A percentile compares a stretch with the other conserved stretches of the same genome.
Conservation (phyloP, 805 yeast species). For the Kluyveromyces wickerhamii region DNA sequence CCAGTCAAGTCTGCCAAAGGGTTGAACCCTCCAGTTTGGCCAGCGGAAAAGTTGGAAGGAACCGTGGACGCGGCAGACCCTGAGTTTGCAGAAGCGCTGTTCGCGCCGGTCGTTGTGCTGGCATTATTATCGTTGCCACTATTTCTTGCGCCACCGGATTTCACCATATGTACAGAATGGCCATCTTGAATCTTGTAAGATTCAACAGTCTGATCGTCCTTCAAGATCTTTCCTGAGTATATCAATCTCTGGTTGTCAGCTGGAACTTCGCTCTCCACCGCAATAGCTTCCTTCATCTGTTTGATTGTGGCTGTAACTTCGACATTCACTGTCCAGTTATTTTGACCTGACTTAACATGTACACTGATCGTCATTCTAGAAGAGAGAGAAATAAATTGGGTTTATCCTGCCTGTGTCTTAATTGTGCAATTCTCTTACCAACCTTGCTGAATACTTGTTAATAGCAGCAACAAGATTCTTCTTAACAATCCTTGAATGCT, state of each 20-base stretch:
- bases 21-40: conserved; percentile 73
- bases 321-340: conserved; percentile 61
- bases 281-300: conserved; percentile 61
- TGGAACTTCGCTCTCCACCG: conserved; percentile 55
- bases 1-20: conserved; percentile 90
- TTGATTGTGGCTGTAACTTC: conserved; percentile 47
- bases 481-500: too few species aligned
- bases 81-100: conserved; percentile 15
- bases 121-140: conserved; percentile 4
- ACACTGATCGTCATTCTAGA: conserved; percentile 22
- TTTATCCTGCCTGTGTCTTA: too few species aligned
- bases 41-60: conserved; percentile 80
- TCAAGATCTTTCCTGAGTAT: conserved; percentile 88
- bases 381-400: too few species aligned
- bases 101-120: conserved; percentile 21
- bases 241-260: conserved; percentile 80
- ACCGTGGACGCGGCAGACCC: conserved; percentile 33
- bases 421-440: too few species aligned
- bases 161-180: conserved; percentile 83
- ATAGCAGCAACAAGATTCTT: too few species aligned
- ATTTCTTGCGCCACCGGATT: conserved; percentile 63
- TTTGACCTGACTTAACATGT: conserved; percentile 53
- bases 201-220: conserved; percentile 68
- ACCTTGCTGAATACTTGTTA: too few species aligned
- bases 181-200: conserved; percentile 78